phyloP scores from a whole-genome alignment of 345 rosid species.

The Citropsis articulata region DNA sequence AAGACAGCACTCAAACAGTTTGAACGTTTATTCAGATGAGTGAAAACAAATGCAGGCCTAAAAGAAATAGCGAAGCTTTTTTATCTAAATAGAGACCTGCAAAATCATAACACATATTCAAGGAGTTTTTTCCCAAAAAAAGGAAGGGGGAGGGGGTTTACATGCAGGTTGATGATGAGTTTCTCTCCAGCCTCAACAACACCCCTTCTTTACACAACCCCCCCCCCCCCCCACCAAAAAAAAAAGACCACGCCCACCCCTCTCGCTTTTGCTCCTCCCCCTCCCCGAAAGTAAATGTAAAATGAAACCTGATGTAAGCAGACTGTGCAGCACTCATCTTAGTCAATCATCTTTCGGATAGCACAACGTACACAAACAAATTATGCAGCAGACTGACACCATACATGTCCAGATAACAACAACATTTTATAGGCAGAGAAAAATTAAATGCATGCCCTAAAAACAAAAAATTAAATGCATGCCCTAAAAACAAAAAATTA shows the following conservation, averaged over 20 bases:
- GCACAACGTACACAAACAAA: background rate
- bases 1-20: conserved; percentile 2
- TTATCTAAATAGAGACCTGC: background rate
- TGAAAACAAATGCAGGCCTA: background rate
- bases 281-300: background rate
- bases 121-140: background rate
- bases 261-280: too few relatives aligned
- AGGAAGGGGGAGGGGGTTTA: background rate
- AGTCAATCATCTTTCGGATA: conserved; percentile 4
- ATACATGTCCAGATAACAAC: background rate
- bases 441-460: background rate
- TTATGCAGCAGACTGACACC: background rate
- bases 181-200: background rate
- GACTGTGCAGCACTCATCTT: background rate
- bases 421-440: background rate
- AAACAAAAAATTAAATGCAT: background rate
- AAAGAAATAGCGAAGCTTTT: background rate
- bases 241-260: too few relatives aligned
- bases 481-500: too few relatives aligned
- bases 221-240: too few relatives aligned
- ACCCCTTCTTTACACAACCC: too few relatives aligned
- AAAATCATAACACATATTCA: background rate
- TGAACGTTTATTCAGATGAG: background rate
- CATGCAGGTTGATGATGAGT: background rate
- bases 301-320: conserved; percentile 4